Evolutionary conservation across 148 eudicot genomes (phyloP).

Genomic region (Amaranthus hypochondriacus): DNA sequence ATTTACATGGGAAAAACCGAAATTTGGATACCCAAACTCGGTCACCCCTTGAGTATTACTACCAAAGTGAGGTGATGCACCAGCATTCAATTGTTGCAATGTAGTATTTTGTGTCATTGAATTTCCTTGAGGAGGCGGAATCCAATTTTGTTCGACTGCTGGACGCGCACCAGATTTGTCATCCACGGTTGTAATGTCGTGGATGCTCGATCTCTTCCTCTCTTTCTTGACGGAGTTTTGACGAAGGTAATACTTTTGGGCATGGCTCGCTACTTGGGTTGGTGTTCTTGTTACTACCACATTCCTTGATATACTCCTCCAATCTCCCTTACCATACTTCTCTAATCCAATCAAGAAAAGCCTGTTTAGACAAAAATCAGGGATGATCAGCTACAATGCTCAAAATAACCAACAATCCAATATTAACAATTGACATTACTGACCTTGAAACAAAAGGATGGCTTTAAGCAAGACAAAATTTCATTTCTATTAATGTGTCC

Average conservation of each 20-base stretch:
- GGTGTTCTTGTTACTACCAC: conserved; percentile 69
- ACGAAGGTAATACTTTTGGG: conserved; percentile 71
- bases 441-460: too few species aligned
- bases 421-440: background rate
- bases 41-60: conserved; percentile 24
- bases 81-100: conserved; percentile 15
- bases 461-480: background rate
- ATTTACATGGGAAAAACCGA: conserved; percentile 33
- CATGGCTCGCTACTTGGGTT: conserved; percentile 76
- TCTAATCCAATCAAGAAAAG: conserved; percentile 65
- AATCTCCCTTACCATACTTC: conserved; percentile 70
- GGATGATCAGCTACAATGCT: background rate
- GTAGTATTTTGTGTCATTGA: conserved; percentile 17
- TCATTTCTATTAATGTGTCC: background rate
- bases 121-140: conserved; percentile 33
- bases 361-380: conserved; percentile 22
- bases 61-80: conserved; percentile 17
- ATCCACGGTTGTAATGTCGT: conserved; percentile 64
- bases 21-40: conserved; percentile 31
- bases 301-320: conserved; percentile 69
- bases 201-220: conserved; percentile 69
- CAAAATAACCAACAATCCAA: background rate
- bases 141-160: conserved; percentile 41
- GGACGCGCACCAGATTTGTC: conserved; percentile 26
- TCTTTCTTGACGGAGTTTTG: conserved; percentile 67